Base-by-base conservation (phyloP, 192 early-diverging fungal species). In the Phlyctochytrium arcticum region DNA sequence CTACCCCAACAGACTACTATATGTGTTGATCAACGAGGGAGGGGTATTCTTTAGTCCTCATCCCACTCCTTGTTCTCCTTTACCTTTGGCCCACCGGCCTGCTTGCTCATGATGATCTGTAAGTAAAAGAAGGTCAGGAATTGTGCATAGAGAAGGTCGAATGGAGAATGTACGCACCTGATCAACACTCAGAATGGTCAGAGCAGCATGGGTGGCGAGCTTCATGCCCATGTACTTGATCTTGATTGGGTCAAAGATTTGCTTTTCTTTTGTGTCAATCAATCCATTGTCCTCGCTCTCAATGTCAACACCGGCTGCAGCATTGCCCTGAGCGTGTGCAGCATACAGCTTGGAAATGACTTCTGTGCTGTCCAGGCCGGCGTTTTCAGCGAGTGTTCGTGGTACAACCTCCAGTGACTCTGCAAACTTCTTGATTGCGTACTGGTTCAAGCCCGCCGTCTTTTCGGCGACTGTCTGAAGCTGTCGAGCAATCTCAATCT, bases 21-120 rank as follows among this genome's bases (percentile, higher is more conserved):
- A n/a, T n/a, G n/a, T n/a, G n/a, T n/a, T n/a, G n/a, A n/a, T n/a
- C n/a, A n/a, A n/a, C n/a, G n/a, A n/a, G n/a, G n/a, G n/a, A n/a
- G n/a, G n/a, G n/a, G n/a, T n/a, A 44, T 61, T 19, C 50, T 8
- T 77, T 85, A 82, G 68, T 88, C 89, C 72, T 93, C 88, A 72
- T 95, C 93, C 93, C 91, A 92, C 83, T 93, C 81, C 61, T 82
- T 78, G 68, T 88, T 82, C 78, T 92, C 78, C 88, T 93, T 90
- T 66, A 89, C 75, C 55, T 83, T 76, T 82, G 89, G 96, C 6
- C 96, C 96, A 56, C 96, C 96, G 19, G 96, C 94, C 37, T 88
- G 91, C 80, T 96, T 96, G 56, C 89, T 91, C 96, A 98, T 98
- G 77, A 98, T 95, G 71, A 98, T 93, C 89, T 88, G 24, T 32